A percentile compares a stretch with the other conserved stretches of the same genome.
These are phyloP conservation scores for Amanita rubescens DNA, from an alignment of 768 basidiomycete species.

Conservation along the genomic window DNA sequence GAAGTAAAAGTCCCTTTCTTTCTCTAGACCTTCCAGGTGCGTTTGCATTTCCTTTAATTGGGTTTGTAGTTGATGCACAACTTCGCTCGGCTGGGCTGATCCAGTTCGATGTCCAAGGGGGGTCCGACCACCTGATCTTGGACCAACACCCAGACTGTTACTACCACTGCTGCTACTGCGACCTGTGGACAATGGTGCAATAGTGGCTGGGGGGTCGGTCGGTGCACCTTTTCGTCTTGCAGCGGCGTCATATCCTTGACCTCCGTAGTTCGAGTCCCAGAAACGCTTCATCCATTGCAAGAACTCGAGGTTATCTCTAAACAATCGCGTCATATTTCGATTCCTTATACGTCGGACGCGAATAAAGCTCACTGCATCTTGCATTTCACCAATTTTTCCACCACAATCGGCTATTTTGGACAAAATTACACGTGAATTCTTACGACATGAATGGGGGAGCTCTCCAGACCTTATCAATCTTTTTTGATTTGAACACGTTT, in stretches of 20 bases:
- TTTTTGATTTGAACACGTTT: slow-evolving; percentile 83
- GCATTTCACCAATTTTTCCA: slow-evolving; percentile 94
- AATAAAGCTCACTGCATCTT: slow-evolving; percentile 87
- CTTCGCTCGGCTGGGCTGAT: slow-evolving; percentile 60
- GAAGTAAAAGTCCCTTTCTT: slow-evolving; percentile 98
- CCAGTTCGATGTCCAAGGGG: slow-evolving; percentile 62
- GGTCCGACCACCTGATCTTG: slow-evolving; percentile 61
- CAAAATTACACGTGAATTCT: slow-evolving; percentile 6
- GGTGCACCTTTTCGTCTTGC: slow-evolving; percentile 73
- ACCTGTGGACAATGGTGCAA: slow-evolving; percentile 53
- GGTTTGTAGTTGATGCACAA: slow-evolving; percentile 56
- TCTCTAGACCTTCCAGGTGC: slow-evolving; percentile 88
- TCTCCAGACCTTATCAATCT: slow-evolving; percentile 80
- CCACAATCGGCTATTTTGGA: slow-evolving; percentile 82
- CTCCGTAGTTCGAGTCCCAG: slow-evolving; percentile 91
- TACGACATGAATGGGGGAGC: neutral
- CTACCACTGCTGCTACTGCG: slow-evolving; percentile 25
- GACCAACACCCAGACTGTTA: slow-evolving; percentile 16
- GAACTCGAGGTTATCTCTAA: slow-evolving; percentile 96
- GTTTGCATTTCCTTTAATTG: slow-evolving; percentile 78
- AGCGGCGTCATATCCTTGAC: slow-evolving; percentile 80
- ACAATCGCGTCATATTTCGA: neutral
- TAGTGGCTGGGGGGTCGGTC: slow-evolving; percentile 71
- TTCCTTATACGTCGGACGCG: neutral
- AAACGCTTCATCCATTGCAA: slow-evolving; percentile 94